Percentiles rank a stretch among this genome's conserved stretches.
Conservation (phyloP, 2,329 filamentous ascomycete genomes). For the Aspergillus japonicus region DNA sequence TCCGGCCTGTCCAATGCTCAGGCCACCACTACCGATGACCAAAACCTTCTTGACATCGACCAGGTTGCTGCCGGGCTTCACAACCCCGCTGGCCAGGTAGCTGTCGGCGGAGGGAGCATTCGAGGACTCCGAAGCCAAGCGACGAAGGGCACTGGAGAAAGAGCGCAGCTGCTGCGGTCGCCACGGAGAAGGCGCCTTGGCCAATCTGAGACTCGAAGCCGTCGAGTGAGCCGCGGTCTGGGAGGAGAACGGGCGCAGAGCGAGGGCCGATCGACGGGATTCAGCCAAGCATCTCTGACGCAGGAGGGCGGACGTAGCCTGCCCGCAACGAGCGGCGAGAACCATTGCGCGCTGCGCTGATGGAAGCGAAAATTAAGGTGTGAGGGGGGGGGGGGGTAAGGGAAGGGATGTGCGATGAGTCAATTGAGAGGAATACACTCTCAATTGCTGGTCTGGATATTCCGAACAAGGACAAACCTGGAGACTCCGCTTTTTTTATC, state of each 20-base stretch:
- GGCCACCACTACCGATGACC: slow-evolving; percentile 91
- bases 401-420: slow-evolving; percentile 11
- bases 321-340: slow-evolving; percentile 47
- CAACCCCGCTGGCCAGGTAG: slow-evolving; percentile 82
- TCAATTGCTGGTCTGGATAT: slow-evolving; percentile 4
- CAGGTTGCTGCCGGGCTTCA: slow-evolving; percentile 71
- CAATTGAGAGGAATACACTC: slow-evolving; percentile 17
- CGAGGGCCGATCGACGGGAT: slow-evolving; percentile 34
- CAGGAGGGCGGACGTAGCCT: slow-evolving; percentile 41
- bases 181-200: slow-evolving; percentile 37
- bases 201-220: slow-evolving; percentile 36
- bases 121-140: slow-evolving; percentile 53
- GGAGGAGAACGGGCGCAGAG: slow-evolving; percentile 40
- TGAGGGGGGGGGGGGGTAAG: slow-evolving; percentile 1
- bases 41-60: slow-evolving; percentile 96
- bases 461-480: slow-evolving; percentile 7
- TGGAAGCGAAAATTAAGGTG: slow-evolving; percentile 12
- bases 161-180: slow-evolving; percentile 45
- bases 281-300: slow-evolving; percentile 44
- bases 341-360: slow-evolving; percentile 43
- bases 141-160: slow-evolving; percentile 43
- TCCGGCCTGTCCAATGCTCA: slow-evolving; percentile 95
- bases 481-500: slow-evolving; percentile 11
- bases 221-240: slow-evolving; percentile 34
- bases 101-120: slow-evolving; percentile 78